Conservation (phyloP, 2,329 filamentous ascomycete species). For the Aspergillus bombycis region DNA sequence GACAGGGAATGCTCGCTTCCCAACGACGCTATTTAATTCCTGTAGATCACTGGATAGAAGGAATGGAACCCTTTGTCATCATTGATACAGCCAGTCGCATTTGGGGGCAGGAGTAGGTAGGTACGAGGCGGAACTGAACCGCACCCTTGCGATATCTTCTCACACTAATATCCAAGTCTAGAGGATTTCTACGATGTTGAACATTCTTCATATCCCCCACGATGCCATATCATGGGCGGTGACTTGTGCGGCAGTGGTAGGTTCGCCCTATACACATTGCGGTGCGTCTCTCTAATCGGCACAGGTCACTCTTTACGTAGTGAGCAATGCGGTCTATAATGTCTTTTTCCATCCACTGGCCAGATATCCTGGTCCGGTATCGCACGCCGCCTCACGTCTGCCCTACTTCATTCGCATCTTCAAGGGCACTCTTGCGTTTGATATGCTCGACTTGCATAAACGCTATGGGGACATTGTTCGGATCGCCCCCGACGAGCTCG, state of each 20-base stretch:
- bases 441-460: conserved; percentile 28
- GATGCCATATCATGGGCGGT: background rate
- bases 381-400: conserved; percentile 48
- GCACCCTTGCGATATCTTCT: background rate
- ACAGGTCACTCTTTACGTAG: conserved; percentile 9
- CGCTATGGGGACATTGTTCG: conserved; percentile 34
- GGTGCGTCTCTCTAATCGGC: background rate
- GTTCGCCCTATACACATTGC: background rate
- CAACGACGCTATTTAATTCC: too few relatives aligned
- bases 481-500: conserved; percentile 32
- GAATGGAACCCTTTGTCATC: background rate
- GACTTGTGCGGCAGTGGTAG: background rate
- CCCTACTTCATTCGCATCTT: conserved; percentile 69
- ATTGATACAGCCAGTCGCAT: background rate
- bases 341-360: conserved; percentile 28
- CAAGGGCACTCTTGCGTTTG: conserved; percentile 24
- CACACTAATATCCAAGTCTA: background rate
- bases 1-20: too few relatives aligned
- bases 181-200: background rate
- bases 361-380: conserved; percentile 27
- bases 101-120: background rate
- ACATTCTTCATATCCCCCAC: background rate
- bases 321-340: conserved; percentile 22
- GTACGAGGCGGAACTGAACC: background rate
- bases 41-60: too few relatives aligned